These are phyloP conservation scores for Moesziomyces globuligerus DNA, from an alignment of 1,284 basidiomycete species.

Conservation along the genomic window DNA sequence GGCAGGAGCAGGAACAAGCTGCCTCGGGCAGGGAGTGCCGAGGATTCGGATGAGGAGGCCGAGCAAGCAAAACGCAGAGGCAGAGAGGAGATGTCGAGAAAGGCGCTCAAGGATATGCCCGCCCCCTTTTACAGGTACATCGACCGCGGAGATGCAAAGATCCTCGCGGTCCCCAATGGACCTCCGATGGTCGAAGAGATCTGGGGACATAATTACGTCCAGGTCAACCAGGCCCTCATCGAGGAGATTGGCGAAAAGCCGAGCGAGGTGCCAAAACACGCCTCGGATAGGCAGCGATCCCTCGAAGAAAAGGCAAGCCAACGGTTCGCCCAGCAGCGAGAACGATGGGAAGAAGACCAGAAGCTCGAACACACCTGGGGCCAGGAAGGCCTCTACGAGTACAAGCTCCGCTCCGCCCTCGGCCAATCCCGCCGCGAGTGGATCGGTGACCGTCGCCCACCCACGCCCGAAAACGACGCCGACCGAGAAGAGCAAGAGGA, in stretches of 20 bases:
- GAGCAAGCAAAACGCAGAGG: conserved; percentile 18
- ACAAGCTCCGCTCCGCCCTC: conserved; percentile 26
- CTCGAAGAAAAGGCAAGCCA: conserved; percentile 15
- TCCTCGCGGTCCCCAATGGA: conserved; percentile 26
- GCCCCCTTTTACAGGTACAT: conserved; percentile 31
- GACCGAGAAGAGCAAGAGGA: conserved; percentile 7
- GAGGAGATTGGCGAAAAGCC: conserved; percentile 17
- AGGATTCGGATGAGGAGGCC: conserved; percentile 31
- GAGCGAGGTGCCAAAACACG: background rate
- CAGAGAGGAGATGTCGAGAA: conserved; percentile 23
- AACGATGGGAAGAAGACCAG: conserved; percentile 25
- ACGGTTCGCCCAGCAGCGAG: conserved; percentile 11
- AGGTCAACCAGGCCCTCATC: conserved; percentile 26
- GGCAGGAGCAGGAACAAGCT: conserved; percentile 55
- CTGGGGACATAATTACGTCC: conserved; percentile 11
- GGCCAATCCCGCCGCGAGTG: conserved; percentile 33
- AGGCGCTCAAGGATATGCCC: conserved; percentile 43
- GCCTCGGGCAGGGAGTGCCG: conserved; percentile 21
- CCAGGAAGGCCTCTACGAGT: conserved; percentile 44
- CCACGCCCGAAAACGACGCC: conserved; percentile 17
- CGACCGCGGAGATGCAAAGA: conserved; percentile 24
- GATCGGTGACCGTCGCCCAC: conserved; percentile 23
- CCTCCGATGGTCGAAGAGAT: conserved; percentile 22
- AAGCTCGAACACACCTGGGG: conserved; percentile 31
- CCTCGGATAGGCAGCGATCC: conserved; percentile 11